Evolutionary conservation across 495 filamentous ascomycete species (phyloP).

Genomic region (Daldinia bambusicola): DNA sequence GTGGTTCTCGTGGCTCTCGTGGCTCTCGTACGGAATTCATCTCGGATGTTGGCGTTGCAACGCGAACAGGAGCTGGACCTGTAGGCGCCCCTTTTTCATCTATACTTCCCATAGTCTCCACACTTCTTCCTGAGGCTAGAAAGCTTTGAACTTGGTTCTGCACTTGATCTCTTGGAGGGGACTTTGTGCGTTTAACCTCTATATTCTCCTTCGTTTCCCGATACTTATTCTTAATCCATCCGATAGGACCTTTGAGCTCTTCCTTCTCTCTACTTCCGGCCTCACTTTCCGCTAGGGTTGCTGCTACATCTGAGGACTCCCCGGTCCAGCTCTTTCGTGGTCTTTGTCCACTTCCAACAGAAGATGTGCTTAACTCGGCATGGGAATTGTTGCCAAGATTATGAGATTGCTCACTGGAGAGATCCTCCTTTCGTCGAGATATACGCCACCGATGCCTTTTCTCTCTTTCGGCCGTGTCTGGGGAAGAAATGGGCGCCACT

Average conservation of each 20-base stretch:
- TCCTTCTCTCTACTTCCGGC: conserved; percentile 58
- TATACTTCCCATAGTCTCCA: conserved; percentile 53
- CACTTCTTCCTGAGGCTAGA: conserved; percentile 51
- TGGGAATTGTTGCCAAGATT: conserved; percentile 67
- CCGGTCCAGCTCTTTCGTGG: conserved; percentile 65
- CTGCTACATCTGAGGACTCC: conserved; percentile 60
- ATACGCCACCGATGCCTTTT: conserved; percentile 81
- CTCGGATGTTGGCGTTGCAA: conserved; percentile 14
- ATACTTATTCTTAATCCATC: conserved; percentile 87
- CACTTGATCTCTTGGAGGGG: conserved; percentile 54
- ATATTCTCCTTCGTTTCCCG: conserved; percentile 76
- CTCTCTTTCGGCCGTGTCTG: conserved; percentile 63
- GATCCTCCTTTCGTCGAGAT: conserved; percentile 69
- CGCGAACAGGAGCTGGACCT: conserved; percentile 11
- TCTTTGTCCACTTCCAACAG: conserved; percentile 68
- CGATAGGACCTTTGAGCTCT: conserved; percentile 75
- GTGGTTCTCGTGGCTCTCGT: conserved; percentile 34
- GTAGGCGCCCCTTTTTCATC: conserved; percentile 39
- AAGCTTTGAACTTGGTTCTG: conserved; percentile 44
- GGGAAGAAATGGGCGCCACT: conserved; percentile 43
- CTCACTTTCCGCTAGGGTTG: conserved; percentile 53
- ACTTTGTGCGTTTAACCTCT: conserved; percentile 65
- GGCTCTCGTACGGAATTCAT: conserved; percentile 25
- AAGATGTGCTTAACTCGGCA: conserved; percentile 74
- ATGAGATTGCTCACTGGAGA: conserved; percentile 56